Percentiles rank a stretch among this genome's conserved stretches.
Conservation (phyloP, 148 eudicot species). For the Persicaria tinctoria region DNA sequence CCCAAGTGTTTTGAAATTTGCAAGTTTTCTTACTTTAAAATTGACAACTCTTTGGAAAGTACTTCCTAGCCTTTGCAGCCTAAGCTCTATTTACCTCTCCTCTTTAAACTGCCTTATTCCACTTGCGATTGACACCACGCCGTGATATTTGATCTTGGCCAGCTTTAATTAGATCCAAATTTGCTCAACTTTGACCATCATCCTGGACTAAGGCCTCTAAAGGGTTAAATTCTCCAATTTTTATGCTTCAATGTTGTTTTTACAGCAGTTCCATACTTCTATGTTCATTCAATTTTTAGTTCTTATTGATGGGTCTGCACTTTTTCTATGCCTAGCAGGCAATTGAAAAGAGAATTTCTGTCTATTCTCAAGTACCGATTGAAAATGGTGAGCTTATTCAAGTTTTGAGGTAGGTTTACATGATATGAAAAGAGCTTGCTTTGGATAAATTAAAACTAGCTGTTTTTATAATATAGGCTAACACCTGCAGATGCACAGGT, state of each 20-base stretch:
- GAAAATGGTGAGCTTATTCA: constrained; percentile 98
- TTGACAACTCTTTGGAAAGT: no score
- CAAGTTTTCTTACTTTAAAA: no score
- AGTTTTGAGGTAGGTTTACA: constrained; percentile 56
- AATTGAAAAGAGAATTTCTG: constrained; percentile 90
- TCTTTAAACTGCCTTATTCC: not conserved
- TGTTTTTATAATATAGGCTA: constrained; percentile 35
- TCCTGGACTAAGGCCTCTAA: no score
- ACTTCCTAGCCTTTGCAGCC: not conserved
- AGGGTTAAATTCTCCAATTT: no score
- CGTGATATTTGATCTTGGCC: not conserved
- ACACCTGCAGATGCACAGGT: constrained; percentile 74
- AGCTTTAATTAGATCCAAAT: no score
- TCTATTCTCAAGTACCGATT: constrained; percentile 79
- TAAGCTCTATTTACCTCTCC: not conserved
- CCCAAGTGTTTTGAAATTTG: not conserved
- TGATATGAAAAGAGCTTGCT: not conserved
- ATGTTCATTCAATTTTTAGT: not conserved
- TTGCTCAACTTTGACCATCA: no score
- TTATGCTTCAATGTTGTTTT: no score
- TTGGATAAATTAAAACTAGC: constrained; percentile 18
- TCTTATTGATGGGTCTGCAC: not conserved
- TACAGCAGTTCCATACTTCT: not conserved
- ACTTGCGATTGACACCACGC: not conserved
- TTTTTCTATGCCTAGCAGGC: constrained; percentile 39